Base-by-base conservation (phyloP, 2,329 filamentous ascomycete species). In the Dendrostoma leiphaemia region DNA sequence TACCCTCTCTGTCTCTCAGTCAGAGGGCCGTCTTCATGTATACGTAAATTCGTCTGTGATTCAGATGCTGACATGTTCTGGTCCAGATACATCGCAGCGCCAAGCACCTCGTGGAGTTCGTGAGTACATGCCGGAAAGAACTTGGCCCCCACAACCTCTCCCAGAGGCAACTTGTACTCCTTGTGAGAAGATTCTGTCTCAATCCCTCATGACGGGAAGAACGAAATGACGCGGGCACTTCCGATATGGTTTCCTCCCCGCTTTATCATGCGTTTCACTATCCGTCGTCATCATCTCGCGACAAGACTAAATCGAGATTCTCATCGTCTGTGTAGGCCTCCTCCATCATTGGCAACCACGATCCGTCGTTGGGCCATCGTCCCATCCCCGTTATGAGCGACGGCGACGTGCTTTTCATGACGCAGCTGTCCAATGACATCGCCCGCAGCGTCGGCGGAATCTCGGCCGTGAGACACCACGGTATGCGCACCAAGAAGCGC, bases 341-440 rank as follows among this genome's bases (percentile, higher is more conserved):
- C 28, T 48, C 53, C 21, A 32, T 60, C 3, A 49, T 58, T n/a
- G 56, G 49, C 17, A 50, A 41, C 17, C 34, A 58, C 32, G 56
- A 60, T 29, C 34, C 44, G 12, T 41, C 31, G 3, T 31, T 52
- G 17, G 48, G 48, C 12, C 47, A 55, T n/a, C 45, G 43, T 2
- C 58, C 58, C 15, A 34, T 60, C 32, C 48, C 56, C 4, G 47
- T 60, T 3, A 60, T 60, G 56, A 56, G 51, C 32, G 56, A 60
- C 29, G 52, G 58, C 21, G 58, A 60, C 26, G 44, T 60, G n/a
- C 38, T 56, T 32, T 60, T 58, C 50, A 60, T 60, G 58, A 58
- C 58, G 12, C 52, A 58, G 56, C 58, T 60, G 6, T 56, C 58
- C 17, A 52, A 48, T 37, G 58, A 60, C 13, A 60, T 60, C 31